Percentiles rank a stretch among this genome's conserved stretches.
These are phyloP conservation scores for Nemania sp. DNA, from an alignment of 2,329 filamentous ascomycete species.

Conservation along the genomic window DNA sequence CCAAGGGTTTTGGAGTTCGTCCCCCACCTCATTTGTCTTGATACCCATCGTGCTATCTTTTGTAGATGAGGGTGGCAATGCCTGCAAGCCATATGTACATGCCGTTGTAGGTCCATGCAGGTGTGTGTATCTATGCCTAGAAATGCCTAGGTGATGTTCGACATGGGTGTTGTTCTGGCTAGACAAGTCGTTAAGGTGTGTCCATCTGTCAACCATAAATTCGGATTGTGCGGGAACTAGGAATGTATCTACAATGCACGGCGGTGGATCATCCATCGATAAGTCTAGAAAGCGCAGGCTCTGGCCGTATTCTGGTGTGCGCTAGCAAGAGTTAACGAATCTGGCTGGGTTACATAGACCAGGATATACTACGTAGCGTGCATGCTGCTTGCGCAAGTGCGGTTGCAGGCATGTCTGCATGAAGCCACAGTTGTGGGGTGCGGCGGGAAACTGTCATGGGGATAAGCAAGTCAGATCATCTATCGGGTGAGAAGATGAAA, in stretches of 20 bases:
- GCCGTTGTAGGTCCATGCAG: background rate
- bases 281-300: background rate
- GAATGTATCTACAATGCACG: conserved; percentile 6
- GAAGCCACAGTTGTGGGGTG: conserved; percentile 26
- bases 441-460: conserved; percentile 14
- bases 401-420: conserved; percentile 19
- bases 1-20: conserved; percentile 2
- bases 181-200: background rate
- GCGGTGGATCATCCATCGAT: conserved; percentile 1
- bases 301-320: background rate
- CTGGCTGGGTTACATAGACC: conserved; percentile 11
- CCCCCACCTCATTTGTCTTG: conserved; percentile 5
- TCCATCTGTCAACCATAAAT: background rate
- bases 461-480: conserved; percentile 11
- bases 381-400: conserved; percentile 19
- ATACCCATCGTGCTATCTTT: background rate
- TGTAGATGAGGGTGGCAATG: conserved; percentile 6
- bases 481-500: background rate
- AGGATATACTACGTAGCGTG: conserved; percentile 9
- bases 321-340: background rate
- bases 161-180: too few species aligned
- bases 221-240: conserved; percentile 8
- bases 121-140: background rate
- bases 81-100: conserved; percentile 20
- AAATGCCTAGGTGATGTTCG: background rate